Evolutionary conservation across 1,284 basidiomycete species (phyloP), one percentile per base, ranked within the genome.

Genomic region (Rhodotorula sp.): DNA sequence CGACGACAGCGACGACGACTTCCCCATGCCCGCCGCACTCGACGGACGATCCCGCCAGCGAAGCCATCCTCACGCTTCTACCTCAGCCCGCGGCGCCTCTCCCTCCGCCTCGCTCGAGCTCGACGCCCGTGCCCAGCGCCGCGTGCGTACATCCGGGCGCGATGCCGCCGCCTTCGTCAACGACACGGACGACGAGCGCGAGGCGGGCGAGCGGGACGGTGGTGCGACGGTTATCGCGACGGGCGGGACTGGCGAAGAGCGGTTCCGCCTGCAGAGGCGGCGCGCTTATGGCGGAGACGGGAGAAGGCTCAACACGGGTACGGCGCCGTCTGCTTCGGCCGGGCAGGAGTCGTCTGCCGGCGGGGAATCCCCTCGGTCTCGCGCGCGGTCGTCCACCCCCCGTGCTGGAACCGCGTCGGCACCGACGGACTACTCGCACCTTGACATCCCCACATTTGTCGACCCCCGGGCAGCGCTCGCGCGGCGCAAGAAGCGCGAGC

Each of bases 401-500:
- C 32, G 9, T 32, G 22, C 32, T 32, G 34, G 39, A 29, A 19
- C n/a, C 27, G 36, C 56, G 4, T 21, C 37, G 13, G 15, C n/a
- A 8, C 13, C 41, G 41, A 19, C n/a, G 5, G 48, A 32, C n/a
- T 66, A 60, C 58, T 32, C 58, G 8, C 58, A 60, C 58, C 65
- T 61, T 59, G 34, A n/a, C 34, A 34, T 72, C 29, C 56, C 71
- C 4, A 39, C 25, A 0, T 62, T 66, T 34, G 29, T 67, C 61
- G 69, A 71, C 36, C 69, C 69, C 17, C 69, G 69, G n/a, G 46
- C 37, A n/a, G 55, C 58, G 25, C 55, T 62, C 37, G 27, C 34
- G 2, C 36, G 37, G 5, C 61, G 61, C 61, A 46, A 63, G 53
- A 32, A 41, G 29, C 62, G 64, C 37, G 54, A 66, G 37, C 50